Evolutionary conservation across 179 eudicot species (phyloP), one percentile per base, ranked within the genome.

Genomic region (Drosera spatulata): DNA sequence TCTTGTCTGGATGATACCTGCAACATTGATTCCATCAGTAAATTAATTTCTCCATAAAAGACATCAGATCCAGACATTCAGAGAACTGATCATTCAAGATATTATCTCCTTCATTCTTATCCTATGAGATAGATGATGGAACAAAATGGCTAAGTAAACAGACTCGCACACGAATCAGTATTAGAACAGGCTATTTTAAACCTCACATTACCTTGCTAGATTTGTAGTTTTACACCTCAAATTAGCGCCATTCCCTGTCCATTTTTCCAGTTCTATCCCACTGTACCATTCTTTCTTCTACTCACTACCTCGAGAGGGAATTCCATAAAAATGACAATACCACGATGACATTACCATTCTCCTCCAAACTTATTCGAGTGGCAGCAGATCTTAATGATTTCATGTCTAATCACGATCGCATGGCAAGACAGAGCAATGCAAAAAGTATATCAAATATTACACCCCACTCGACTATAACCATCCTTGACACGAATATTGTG

Each of bases 1-100:
- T 93, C 79, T 93, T 93, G 79, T 93, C 99, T 1, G 99, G 99
- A 75, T 93, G 99, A 74, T 93, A 93, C 88, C 97, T 93, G 90
- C 39, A 60, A 66, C 71, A 56, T 53, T 4, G 56, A 14, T 51
- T 41, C 37, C 47, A 56, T 74, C 63, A 71, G 51, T 15, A 68
- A 56, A 39, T 13, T 13, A 51, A 2, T 5, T 5, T 13, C 2
- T 11, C 4, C 13, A 51, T 22, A 11, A 4, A 6, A 2, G 13
- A 13, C 0, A 51, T 5, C 55, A 11, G 7, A 6, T 12, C 55
- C 15, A 51, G 22, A 0, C 33, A 22, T 22, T 22, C 33, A 22
- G 33, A 22, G 33, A 22, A 22, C 33, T 0, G 33, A 22, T 22
- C 33, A 22, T 22, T 1, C 33, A 22, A 22, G 0, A 22, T 22